Evolutionary conservation across 2,329 filamentous ascomycete species (phyloP), one percentile per base, ranked within the genome.

Genomic region (Colletotrichum horii): DNA sequence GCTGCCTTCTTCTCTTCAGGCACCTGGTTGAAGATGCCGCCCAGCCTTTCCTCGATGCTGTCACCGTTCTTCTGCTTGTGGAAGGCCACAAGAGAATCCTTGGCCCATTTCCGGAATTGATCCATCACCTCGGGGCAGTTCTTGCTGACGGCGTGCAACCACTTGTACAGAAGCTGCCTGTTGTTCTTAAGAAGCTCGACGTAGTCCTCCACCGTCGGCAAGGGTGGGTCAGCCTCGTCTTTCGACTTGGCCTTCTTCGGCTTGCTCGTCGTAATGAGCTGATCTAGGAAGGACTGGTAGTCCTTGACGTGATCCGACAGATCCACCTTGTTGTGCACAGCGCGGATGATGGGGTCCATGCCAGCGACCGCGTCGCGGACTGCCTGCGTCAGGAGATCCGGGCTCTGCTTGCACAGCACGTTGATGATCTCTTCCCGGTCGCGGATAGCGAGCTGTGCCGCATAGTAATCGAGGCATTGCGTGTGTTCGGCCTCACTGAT

Each of bases 341-440:
- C 86, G 26, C 94, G 89, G 71, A 97, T 95, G 75, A 96, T 91
- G 0, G 94, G 94, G 68, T 96, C 94, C 78, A 94, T 95, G 3
- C 93, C 92, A 1, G 89, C 86, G 8, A 96, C 90, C 0, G 88
- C 83, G 73, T 95, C 93, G 34, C 90, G 89, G 64, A 96, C 85
- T 1, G 91, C 88, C 11, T 91, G 89, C 0, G 94, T 96, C n/a
- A 96, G 87, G 12, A 94, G 87, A 79, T 96, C 95, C 0, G 95
- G 94, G 28, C 88, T 91, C 61, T 91, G 88, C 16, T 91, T 90
- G 83, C 94, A 96, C 16, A 96, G 84, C 0, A 92, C 89, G 15
- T 89, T 88, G 15, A 91, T 90, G 65, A 96, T 92, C 78, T 93
- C 89, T 72, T 94, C 91, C n/a, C 94, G 91, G 81, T 97, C 95